Evolutionary conservation across 441 rosid species (phyloP), one percentile per base, ranked within the genome.

Genomic region (Gossypium lobatum): DNA sequence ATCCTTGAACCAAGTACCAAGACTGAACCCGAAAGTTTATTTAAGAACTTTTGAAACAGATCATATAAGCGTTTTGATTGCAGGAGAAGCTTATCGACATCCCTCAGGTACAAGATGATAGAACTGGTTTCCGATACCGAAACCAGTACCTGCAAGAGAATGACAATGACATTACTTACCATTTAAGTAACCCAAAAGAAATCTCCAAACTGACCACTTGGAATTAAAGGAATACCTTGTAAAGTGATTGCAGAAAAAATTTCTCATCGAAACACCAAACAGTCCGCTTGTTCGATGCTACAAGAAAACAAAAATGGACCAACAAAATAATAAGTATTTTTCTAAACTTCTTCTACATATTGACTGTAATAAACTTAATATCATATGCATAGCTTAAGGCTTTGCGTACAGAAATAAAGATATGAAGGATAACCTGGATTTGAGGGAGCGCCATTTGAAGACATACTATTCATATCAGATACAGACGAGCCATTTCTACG

Each of bases 211-310:
- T 52, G 37, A 59, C 67, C 23, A 48, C 31, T 34, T 66, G 37
- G 21, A 28, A 46, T 54, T 13, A 26, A 68, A 58, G 62, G 54
- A 53, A 5, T 87, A 95, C 97, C 95, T 95, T 90, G 88, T 85
- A 86, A 73, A 95, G 92, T 62, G 97, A 89, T 65, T 86, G 92
- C 37, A 93, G 69, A 79, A 93, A 91, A 64, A 82, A 79, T 80
- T 85, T 93, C 82, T 91, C 95, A 54, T 90, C 89, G 17, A 95
- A 95, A 53, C 93, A 91, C 89, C 93, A 89, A 80, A 86, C 80
- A 16, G 77, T 45, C 52, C 88, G 89, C 79, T 80, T 92, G 71
- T 77, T 72, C 55, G 81, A 76, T 75, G 84, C 99, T 95, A 72
- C 71, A 81, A 65, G 65, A 73, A 34, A 65, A 77, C 18, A 16